Conservation (phyloP, 768 basidiomycete species). For the Xanthoconium purpureum region DNA sequence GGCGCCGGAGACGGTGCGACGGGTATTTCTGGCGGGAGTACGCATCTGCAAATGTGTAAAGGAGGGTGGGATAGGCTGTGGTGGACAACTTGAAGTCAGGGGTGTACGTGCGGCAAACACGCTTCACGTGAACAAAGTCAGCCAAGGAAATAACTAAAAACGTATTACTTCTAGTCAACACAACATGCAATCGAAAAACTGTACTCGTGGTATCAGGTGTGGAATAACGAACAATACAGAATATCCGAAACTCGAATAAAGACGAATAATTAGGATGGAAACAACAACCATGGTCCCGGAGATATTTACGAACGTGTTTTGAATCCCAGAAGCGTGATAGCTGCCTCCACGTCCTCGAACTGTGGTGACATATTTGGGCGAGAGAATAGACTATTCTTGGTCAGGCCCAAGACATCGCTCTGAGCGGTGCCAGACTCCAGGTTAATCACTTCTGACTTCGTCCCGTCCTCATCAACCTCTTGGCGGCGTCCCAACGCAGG, state of each 20-base stretch:
- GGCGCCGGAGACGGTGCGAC: constrained; percentile 13
- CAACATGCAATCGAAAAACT: too few species aligned
- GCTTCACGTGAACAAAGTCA: constrained; percentile 20
- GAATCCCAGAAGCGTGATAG: constrained; percentile 36
- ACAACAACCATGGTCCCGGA: constrained; percentile 8
- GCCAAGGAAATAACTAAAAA: background rate
- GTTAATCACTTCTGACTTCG: constrained; percentile 17
- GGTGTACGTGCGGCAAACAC: constrained; percentile 23
- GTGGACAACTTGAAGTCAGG: background rate
- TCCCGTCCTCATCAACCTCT: constrained; percentile 10
- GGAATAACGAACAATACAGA: constrained; percentile 3
- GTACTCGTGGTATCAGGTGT: background rate
- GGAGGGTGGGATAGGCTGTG: constrained; percentile 25
- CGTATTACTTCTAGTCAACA: background rate
- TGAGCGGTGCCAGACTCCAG: constrained; percentile 9
- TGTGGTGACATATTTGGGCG: constrained; percentile 11
- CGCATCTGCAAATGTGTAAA: constrained; percentile 24
- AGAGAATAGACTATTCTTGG: background rate
- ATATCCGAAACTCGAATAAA: constrained; percentile 19
- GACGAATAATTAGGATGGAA: constrained; percentile 28
- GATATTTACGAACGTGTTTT: constrained; percentile 17
- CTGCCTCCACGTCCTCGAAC: constrained; percentile 36
- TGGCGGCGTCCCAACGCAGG: constrained; percentile 2
- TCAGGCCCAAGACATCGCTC: background rate
- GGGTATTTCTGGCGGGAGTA: constrained; percentile 26